Conservation (phyloP, 2,329 filamentous ascomycete species). For the Drechslerella stenobrocha region DNA sequence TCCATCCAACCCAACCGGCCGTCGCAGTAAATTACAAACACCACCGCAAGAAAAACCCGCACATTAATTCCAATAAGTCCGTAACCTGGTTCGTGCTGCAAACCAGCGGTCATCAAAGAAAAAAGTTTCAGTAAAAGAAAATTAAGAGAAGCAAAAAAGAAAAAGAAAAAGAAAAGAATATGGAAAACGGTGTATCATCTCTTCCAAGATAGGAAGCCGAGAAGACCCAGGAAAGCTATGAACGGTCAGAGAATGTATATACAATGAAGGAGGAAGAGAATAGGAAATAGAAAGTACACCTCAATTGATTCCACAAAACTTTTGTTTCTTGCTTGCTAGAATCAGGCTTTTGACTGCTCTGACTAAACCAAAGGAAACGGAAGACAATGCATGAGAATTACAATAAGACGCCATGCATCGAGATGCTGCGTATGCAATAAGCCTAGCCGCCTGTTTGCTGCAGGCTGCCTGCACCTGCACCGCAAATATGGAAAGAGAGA, state of each 20-base stretch:
- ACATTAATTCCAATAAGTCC: neutral
- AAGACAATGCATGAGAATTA: neutral
- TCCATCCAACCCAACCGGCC: too few species aligned
- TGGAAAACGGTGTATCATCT: constrained; percentile 30
- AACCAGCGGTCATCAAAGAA: neutral
- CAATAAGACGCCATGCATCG: neutral
- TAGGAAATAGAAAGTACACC: neutral
- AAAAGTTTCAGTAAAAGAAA: constrained; percentile 7
- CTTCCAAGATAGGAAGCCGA: neutral
- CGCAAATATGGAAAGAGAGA: too few species aligned
- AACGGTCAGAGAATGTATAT: constrained; percentile 23
- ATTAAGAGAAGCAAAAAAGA: too few species aligned
- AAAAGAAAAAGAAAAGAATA: constrained; percentile 32
- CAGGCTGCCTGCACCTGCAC: too few species aligned
- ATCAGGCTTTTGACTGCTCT: neutral
- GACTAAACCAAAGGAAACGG: neutral
- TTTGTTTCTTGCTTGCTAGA: neutral
- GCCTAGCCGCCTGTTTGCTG: neutral
- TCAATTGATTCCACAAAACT: neutral
- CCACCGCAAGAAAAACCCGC: neutral
- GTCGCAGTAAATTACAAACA: too few species aligned
- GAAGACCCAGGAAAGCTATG: constrained; percentile 17
- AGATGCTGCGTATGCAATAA: neutral
- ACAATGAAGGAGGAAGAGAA: constrained; percentile 48
- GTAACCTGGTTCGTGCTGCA: neutral